These are phyloP conservation scores for Clonostachys rosea DNA, from an alignment of 2,329 filamentous ascomycete genomes.

Conservation along the genomic window DNA sequence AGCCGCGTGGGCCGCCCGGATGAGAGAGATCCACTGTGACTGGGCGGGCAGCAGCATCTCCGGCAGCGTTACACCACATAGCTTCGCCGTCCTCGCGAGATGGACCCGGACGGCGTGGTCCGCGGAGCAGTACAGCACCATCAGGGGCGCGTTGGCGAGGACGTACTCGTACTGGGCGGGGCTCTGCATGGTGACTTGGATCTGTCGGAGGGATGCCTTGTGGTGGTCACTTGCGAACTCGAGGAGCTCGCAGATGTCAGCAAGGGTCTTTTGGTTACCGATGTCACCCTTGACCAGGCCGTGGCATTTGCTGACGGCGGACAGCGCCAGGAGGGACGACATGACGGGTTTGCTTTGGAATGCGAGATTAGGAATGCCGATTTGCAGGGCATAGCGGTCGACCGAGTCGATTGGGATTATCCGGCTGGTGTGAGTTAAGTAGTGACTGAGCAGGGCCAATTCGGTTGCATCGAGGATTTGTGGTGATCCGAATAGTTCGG, in stretches of 20 bases:
- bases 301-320: conserved; percentile 31
- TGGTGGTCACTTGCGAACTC: conserved; percentile 28
- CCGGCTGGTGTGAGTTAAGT: conserved; percentile 31
- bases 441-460: conserved; percentile 26
- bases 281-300: conserved; percentile 13
- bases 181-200: conserved; percentile 21
- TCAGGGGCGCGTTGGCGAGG: conserved; percentile 16
- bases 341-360: conserved; percentile 30
- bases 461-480: no score
- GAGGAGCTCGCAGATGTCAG: conserved; percentile 9
- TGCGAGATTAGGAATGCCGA: conserved; percentile 35
- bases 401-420: conserved; percentile 25
- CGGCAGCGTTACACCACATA: neutral
- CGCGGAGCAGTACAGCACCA: conserved; percentile 1
- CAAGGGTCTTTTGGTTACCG: neutral
- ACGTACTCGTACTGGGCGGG: conserved; percentile 23
- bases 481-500: no score
- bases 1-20: neutral
- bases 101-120: conserved; percentile 1
- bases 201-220: conserved; percentile 25
- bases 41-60: neutral
- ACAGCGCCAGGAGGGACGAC: conserved; percentile 32
- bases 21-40: neutral
- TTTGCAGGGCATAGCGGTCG: conserved; percentile 30
- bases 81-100: neutral